phyloP scores from a whole-genome alignment of 257 asterid species.

The Ocimum tenuiflorum region DNA sequence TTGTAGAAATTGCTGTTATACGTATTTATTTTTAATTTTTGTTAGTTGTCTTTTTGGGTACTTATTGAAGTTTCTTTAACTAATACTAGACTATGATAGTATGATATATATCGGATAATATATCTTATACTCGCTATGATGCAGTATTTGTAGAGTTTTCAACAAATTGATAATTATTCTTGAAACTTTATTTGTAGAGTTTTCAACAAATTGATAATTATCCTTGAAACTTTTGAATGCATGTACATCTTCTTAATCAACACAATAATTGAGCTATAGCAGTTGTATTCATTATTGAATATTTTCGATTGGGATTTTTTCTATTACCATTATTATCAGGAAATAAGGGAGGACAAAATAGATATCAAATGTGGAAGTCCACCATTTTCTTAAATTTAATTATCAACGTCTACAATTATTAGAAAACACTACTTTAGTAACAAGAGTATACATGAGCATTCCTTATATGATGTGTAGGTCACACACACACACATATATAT shows the following conservation, averaged over 20 bases:
- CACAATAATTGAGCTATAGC: not conserved
- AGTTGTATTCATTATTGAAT: not conserved
- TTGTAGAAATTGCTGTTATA: too few species aligned
- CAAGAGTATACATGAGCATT: too few species aligned
- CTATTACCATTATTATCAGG: not conserved
- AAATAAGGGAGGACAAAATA: not conserved
- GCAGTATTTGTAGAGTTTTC: not conserved
- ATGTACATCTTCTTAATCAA: not conserved
- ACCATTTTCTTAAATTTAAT: too few species aligned
- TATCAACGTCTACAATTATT: too few species aligned
- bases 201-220: not conserved
- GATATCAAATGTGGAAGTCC: too few species aligned
- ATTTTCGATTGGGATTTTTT: not conserved
- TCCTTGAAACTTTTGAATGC: not conserved
- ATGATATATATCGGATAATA: too few species aligned
- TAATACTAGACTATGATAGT: too few species aligned
- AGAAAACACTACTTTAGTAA: too few species aligned
- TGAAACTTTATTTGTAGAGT: not conserved
- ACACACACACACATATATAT: too few species aligned
- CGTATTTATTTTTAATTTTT: too few species aligned
- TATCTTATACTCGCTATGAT: not conserved
- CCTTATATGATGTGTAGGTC: too few species aligned
- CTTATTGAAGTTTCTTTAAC: not conserved
- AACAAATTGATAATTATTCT: not conserved
- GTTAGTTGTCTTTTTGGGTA: not conserved